phyloP scores from a whole-genome alignment of 148 eudicot species.

The Vaccinium vitisidaea region DNA sequence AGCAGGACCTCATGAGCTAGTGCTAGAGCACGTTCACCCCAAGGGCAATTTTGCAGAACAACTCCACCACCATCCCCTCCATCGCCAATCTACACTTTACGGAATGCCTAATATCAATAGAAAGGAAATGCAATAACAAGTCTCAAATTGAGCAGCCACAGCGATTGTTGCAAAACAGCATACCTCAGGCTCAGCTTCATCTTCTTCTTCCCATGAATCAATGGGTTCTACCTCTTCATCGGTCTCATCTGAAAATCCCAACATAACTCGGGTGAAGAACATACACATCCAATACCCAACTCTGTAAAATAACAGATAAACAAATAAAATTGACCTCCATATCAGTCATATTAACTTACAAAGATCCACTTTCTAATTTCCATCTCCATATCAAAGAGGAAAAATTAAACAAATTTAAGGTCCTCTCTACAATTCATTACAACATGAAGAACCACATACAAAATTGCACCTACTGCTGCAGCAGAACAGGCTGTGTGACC shows the following conservation, averaged over 20 bases:
- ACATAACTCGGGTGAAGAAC: constrained; percentile 1
- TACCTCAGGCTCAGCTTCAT: constrained; percentile 84
- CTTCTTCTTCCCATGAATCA: constrained; percentile 91
- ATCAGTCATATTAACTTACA: too few relatives aligned
- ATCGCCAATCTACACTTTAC: constrained; percentile 63
- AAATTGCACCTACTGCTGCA: background rate
- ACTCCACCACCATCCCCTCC: constrained; percentile 99
- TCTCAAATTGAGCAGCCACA: constrained; percentile 7
- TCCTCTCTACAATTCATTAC: background rate
- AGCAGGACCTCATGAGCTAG: constrained; percentile 67
- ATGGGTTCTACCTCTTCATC: constrained; percentile 45
- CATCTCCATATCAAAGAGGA: constrained; percentile 1
- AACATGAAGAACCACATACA: background rate
- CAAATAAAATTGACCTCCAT: background rate
- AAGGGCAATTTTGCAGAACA: constrained; percentile 67
- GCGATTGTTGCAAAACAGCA: background rate
- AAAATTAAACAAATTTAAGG: background rate
- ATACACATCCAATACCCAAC: background rate
- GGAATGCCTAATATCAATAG: constrained; percentile 11
- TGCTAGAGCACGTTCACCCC: constrained; percentile 82
- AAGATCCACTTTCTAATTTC: background rate
- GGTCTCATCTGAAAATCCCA: constrained; percentile 44
- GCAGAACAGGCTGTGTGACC: background rate
- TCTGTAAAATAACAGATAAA: background rate
- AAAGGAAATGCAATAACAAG: background rate